A percentile compares a stretch with the other conserved stretches of the same genome.
These are phyloP conservation scores for Colletotrichum limetticola DNA, from an alignment of 2,329 filamentous ascomycete genomes.

Conservation along the genomic window DNA sequence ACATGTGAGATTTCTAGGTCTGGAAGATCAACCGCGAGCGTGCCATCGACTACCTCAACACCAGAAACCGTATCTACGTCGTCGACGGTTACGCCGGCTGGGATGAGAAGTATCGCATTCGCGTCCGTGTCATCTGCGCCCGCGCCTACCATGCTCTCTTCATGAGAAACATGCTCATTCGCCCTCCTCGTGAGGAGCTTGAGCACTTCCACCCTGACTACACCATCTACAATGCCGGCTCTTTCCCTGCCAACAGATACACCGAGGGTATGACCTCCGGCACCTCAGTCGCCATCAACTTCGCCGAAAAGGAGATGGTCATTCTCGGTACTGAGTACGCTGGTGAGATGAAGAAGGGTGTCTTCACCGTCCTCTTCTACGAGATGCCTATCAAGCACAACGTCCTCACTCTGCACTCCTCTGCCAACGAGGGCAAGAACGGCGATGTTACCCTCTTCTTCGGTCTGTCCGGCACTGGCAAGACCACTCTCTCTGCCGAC, in stretches of 20 bases:
- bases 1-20: conserved; percentile 68
- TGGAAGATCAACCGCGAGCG: conserved; percentile 99
- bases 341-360: conserved; percentile 96
- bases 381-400: conserved; percentile 99
- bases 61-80: conserved; percentile 97
- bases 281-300: conserved; percentile 98
- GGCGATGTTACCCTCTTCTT: conserved; percentile 99
- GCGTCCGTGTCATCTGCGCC: conserved; percentile 96
- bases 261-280: conserved; percentile 99
- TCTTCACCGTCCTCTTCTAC: conserved; percentile 99
- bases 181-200: conserved; percentile 88
- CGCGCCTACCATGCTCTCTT: conserved; percentile 99
- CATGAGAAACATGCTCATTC: conserved; percentile 99
- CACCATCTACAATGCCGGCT: conserved; percentile 99
- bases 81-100: conserved; percentile 97
- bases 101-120: conserved; percentile 98
- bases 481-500: conserved; percentile 97
- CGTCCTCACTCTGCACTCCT: conserved; percentile 97
- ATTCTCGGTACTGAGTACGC: conserved; percentile 99
- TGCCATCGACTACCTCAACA: conserved; percentile 99
- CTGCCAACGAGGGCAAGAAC: conserved; percentile 93
- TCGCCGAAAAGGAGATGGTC: conserved; percentile 99
- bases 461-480: conserved; percentile 96
- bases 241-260: conserved; percentile 98
- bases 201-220: conserved; percentile 99